A percentile compares a stretch with the other conserved stretches of the same genome.
Evolutionary conservation across 768 basidiomycete genomes (phyloP).

Genomic region (Ephemerocybe angulata): DNA sequence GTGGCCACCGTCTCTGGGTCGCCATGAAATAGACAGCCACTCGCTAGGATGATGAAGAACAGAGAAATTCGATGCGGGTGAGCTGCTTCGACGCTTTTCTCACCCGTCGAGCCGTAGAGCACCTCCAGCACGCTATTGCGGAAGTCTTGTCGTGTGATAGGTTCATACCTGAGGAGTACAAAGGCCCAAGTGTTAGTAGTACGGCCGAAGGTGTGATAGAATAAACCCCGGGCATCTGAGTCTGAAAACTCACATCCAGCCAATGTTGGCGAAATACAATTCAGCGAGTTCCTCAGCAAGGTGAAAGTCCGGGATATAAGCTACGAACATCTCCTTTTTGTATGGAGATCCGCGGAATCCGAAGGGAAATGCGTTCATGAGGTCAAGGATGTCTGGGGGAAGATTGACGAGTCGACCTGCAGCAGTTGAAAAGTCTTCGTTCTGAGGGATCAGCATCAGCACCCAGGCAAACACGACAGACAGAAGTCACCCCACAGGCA

Average conservation of each 20-base stretch:
- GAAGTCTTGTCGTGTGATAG: slow-evolving; percentile 42
- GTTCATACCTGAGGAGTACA: slow-evolving; percentile 38
- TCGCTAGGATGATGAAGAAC: slow-evolving; percentile 49
- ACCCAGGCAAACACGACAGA: background rate
- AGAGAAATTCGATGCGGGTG: slow-evolving; percentile 49
- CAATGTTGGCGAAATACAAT: slow-evolving; percentile 40
- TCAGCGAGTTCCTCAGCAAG: slow-evolving; percentile 37
- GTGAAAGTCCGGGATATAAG: slow-evolving; percentile 38
- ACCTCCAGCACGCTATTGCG: slow-evolving; percentile 34
- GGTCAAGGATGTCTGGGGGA: slow-evolving; percentile 39
- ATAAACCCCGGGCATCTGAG: too few species aligned
- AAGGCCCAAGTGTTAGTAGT: too few species aligned
- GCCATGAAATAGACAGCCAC: slow-evolving; percentile 43
- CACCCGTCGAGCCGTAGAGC: slow-evolving; percentile 37
- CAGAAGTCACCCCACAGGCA: slow-evolving; percentile 24
- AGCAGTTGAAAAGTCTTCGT: slow-evolving; percentile 6
- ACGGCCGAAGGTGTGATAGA: too few species aligned
- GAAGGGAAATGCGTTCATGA: slow-evolving; percentile 48
- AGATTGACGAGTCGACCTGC: slow-evolving; percentile 29
- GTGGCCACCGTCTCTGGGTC: slow-evolving; percentile 26
- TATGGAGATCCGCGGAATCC: slow-evolving; percentile 39
- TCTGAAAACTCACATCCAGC: slow-evolving; percentile 45
- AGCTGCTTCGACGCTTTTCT: slow-evolving; percentile 28
- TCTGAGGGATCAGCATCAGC: background rate
- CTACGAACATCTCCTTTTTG: slow-evolving; percentile 33